Evolutionary conservation across 2,329 filamentous ascomycete species (phyloP), one percentile per base, ranked within the genome.

Genomic region (Hansfordia pulvinata): DNA sequence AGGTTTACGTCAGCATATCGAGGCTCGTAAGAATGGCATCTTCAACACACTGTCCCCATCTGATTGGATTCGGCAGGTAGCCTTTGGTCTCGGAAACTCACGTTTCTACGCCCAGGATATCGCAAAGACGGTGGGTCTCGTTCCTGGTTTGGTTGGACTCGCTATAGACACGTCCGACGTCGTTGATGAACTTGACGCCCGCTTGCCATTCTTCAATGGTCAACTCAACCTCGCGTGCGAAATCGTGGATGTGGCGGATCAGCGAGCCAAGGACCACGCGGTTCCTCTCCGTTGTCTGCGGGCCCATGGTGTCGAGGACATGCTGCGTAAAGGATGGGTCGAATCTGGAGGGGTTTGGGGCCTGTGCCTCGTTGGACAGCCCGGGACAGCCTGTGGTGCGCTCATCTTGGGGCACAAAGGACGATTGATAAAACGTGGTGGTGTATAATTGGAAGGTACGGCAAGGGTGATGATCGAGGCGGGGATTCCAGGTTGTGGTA

Each of bases 181-280:
- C 64, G 59, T 85, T 85, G 55, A 85, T 56, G 47, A 78, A 84
- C 42, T 77, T 64, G 29, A 85, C 76, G 28, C 78, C 80, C 6
- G 69, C 53, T 52, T 83, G 68, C 79, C 79, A 85, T 54, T 86
- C 80, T 29, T 81, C 78, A 17, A 71, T 63, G 11, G 73, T 83
- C 27, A 86, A 68, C 54, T 85, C 77, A 36, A 81, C 69, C 45
- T 86, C 80, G 31, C 80, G 72, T 30, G 72, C 68, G 49, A 85
- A 85, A 54, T 84, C 77, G 58, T 86, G 80, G 31, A 86, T 61
- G 56, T 85, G 78, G 25, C 56, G 61, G 52, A 84, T 74, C 40
- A 84, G 53, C 16, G 67, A 60, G 33, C 60, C 51, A 42, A 85
- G 57, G 41, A 85, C 60, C 36, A 69, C 58, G 32, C 74, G 66